These are phyloP conservation scores for Aspergillus cavernicola DNA, from an alignment of 495 filamentous ascomycete species.

Conservation along the genomic window DNA sequence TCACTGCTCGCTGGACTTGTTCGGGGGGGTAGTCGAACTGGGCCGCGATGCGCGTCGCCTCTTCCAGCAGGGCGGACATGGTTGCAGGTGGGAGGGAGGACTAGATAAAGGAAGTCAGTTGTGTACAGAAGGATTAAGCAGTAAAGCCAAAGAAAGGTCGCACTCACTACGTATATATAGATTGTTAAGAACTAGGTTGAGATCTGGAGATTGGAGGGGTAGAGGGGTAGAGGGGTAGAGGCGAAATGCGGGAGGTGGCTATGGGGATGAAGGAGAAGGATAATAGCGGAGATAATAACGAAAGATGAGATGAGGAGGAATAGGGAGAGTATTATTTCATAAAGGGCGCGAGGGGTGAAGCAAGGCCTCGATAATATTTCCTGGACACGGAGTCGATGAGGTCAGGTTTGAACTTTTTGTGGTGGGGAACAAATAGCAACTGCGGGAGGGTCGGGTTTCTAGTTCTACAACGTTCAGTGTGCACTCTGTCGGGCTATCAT, in stretches of 20 bases:
- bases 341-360: conserved; percentile 1
- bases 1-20: conserved; percentile 72
- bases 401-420: conserved; percentile 27
- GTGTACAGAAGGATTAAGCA: too few relatives aligned
- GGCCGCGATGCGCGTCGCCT: conserved; percentile 72
- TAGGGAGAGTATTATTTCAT: conserved; percentile 6
- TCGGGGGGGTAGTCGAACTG: conserved; percentile 84
- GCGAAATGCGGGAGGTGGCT: background rate
- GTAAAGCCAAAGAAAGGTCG: conserved; percentile 5
- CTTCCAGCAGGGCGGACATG: conserved; percentile 58
- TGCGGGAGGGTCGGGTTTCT: conserved; percentile 28
- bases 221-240: too few relatives aligned
- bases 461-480: background rate
- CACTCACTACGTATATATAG: conserved; percentile 1
- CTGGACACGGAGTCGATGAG: conserved; percentile 33
- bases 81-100: conserved; percentile 13
- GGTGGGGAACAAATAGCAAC: conserved; percentile 17
- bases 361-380: conserved; percentile 13
- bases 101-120: background rate
- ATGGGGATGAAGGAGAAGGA: background rate
- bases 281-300: conserved; percentile 7
- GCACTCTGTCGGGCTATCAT: conserved; percentile 1
- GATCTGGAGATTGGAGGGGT: conserved; percentile 4
- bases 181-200: background rate
- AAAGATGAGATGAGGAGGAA: conserved; percentile 6